Evolutionary conservation across 2,329 filamentous ascomycete genomes (phyloP), one percentile per base, ranked within the genome.

Genomic region (Claviceps cyperi): DNA sequence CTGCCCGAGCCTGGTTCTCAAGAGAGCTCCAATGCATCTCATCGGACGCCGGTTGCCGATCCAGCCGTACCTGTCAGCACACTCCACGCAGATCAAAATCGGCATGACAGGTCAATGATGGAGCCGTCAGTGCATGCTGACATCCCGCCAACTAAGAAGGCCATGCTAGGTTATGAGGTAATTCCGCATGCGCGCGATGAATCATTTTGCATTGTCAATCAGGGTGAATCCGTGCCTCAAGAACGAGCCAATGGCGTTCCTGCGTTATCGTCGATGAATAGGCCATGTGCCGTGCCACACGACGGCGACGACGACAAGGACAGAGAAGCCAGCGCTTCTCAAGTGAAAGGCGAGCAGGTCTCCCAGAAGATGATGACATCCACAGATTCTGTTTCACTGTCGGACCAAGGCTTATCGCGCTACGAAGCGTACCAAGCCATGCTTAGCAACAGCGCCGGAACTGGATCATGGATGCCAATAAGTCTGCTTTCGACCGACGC

Each of bases 391-490:
- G n/a, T 7, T 15, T 24, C 44, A 43, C 45, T 24, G 14, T 15
- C 19, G 19, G n/a, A 38, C 8, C 24, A 58, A 50, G 66, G 64
- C 1, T 48, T 50, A 5, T 28, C 56, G 5, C 59, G 64, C 8
- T 55, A 50, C 14, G 63, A 66, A 5, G 67, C 67, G 2, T 69
- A 67, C 43, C 41, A 50, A 6, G 55, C 54, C n/a, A 68, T 66
- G 60, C 49, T 64, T 0, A 52, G 54, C 17, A 64, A 65, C 35
- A 45, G 37, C 40, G 47, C 59, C 5, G 48, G 51, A 6, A 57
- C 57, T 5, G 58, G 54, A 5, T 54, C 55, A 2, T 69, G 67
- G 66, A 52, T 47, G 3, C 45, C 62, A 0, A 60, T 69, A 8
- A 53, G 56, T 2, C 55, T 70, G 9, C 56, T 70, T 32, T 69